phyloP scores from a whole-genome alignment of 768 basidiomycete genomes.

The Lactarius hatsudake region DNA sequence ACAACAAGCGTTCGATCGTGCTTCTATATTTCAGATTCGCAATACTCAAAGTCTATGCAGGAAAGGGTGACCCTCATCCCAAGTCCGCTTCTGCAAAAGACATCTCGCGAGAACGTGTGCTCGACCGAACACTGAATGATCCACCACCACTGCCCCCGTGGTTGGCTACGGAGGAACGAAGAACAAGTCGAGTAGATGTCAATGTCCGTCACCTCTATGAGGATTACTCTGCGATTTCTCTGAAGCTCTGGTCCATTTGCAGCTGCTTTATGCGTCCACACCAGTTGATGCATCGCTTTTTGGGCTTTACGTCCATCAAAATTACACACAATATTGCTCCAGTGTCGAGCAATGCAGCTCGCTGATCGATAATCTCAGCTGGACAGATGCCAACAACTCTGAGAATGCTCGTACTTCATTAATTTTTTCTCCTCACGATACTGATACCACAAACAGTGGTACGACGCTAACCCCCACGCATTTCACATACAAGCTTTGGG shows the following conservation, averaged over 20 bases:
- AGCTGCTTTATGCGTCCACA: constrained; percentile 77
- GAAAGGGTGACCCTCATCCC: constrained; percentile 68
- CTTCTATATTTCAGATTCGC: not conserved
- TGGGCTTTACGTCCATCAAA: constrained; percentile 90
- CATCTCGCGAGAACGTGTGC: constrained; percentile 53
- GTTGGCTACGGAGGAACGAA: constrained; percentile 57
- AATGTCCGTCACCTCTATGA: constrained; percentile 48
- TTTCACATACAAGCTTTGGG: constrained; percentile 84
- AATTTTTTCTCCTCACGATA: not conserved
- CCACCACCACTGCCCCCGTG: constrained; percentile 57
- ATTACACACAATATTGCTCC: constrained; percentile 81
- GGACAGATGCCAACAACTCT: constrained; percentile 66
- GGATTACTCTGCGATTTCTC: constrained; percentile 5
- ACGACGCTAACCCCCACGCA: constrained; percentile 73
- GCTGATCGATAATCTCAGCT: constrained; percentile 73
- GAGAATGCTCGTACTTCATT: constrained; percentile 40
- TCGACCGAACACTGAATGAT: constrained; percentile 55
- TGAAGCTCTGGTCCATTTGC: not conserved
- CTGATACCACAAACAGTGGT: constrained; percentile 44
- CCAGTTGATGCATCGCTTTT: constrained; percentile 91
- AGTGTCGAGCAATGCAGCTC: constrained; percentile 71
- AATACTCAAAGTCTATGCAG: constrained; percentile 38
- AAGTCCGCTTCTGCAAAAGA: constrained; percentile 60
- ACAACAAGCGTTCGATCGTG: constrained; percentile 79
- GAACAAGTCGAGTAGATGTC: constrained; percentile 70